Evolutionary conservation across 2,329 filamentous ascomycete genomes (phyloP).

Genomic region (Diaporthe amygdali): DNA sequence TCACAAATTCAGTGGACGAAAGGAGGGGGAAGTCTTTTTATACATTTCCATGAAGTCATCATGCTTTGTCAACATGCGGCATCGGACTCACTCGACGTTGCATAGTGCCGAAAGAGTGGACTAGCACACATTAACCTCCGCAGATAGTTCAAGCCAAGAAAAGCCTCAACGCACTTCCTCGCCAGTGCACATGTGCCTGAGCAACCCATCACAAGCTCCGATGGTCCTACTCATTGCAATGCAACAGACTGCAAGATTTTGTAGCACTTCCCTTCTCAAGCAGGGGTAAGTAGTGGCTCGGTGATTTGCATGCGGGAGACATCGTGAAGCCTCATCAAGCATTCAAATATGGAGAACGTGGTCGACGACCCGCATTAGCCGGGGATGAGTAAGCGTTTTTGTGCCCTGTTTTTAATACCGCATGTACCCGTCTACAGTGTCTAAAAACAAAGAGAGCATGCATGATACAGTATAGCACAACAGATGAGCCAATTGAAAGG

Average conservation of each 20-base stretch:
- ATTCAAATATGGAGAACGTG: no score
- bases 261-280: not conserved
- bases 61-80: not conserved
- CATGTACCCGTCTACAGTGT: not conserved
- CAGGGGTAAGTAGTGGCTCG: not conserved
- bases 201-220: not conserved
- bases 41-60: slow-evolving; percentile 9
- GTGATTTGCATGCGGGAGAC: no score
- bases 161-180: not conserved
- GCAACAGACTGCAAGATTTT: not conserved
- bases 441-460: not conserved
- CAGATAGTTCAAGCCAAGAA: not conserved
- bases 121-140: not conserved
- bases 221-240: not conserved
- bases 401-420: not conserved
- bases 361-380: not conserved
- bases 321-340: no score
- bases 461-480: not conserved
- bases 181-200: not conserved
- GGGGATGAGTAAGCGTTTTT: not conserved
- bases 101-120: not conserved
- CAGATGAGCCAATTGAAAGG: not conserved
- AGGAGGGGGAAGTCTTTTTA: not conserved
- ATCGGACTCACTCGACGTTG: not conserved
- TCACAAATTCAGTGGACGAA: not conserved